phyloP scores from a whole-genome alignment of 257 asterid species.

The Voacanga thouarsii region DNA sequence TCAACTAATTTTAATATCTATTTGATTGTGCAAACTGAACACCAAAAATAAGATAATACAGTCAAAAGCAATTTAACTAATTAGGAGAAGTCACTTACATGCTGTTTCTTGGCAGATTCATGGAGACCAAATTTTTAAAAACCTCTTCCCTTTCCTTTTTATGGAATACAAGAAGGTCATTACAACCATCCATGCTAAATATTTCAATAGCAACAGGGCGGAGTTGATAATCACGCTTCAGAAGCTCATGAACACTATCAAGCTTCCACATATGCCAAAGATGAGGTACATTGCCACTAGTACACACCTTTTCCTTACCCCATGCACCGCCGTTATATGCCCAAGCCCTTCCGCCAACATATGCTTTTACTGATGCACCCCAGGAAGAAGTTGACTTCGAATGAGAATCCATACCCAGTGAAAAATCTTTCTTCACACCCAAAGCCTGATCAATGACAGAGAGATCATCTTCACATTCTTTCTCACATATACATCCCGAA shows the following conservation, averaged over 20 bases:
- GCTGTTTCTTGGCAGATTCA: constrained; percentile 99
- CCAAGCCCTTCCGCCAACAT: constrained; percentile 96
- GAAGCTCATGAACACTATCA: constrained; percentile 89
- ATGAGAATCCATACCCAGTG: constrained; percentile 80
- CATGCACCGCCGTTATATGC: constrained; percentile 99
- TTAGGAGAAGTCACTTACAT: constrained; percentile 58
- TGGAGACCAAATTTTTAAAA: constrained; percentile 84
- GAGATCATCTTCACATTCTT: constrained; percentile 89
- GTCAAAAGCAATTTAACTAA: neutral
- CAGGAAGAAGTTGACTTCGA: constrained; percentile 83
- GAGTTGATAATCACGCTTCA: constrained; percentile 98
- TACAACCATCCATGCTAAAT: constrained; percentile 99
- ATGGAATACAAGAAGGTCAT: constrained; percentile 95
- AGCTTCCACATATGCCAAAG: constrained; percentile 99
- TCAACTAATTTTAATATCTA: neutral
- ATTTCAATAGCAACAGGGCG: constrained; percentile 98
- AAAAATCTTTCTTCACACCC: constrained; percentile 91
- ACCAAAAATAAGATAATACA: neutral
- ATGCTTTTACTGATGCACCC: constrained; percentile 71
- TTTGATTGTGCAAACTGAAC: neutral
- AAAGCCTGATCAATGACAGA: constrained; percentile 95
- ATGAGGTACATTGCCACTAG: constrained; percentile 83
- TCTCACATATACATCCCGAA: constrained; percentile 86
- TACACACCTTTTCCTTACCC: constrained; percentile 92
- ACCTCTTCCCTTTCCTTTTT: constrained; percentile 96